A percentile compares a stretch with the other conserved stretches of the same genome.
Conservation (phyloP, 2,329 filamentous ascomycete species). For the Colletotrichum chlorophyti region DNA sequence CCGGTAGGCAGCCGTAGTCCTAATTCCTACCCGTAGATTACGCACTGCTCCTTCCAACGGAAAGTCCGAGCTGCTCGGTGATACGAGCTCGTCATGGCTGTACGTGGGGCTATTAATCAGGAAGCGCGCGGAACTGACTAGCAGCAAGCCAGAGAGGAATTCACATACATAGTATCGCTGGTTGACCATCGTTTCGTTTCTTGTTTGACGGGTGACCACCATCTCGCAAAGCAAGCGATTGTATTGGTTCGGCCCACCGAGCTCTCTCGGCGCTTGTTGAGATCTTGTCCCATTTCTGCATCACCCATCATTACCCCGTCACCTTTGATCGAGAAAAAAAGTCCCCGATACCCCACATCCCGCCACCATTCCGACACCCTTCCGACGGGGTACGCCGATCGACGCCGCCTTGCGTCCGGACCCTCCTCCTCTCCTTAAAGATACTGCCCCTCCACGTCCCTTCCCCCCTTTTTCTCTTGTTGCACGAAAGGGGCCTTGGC, state of each 20-base stretch:
- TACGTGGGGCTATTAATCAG: conserved; percentile 1
- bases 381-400: conserved; percentile 21
- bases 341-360: conserved; percentile 20
- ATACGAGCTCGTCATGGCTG: conserved; percentile 1
- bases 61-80: conserved; percentile 22
- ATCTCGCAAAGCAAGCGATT: conserved; percentile 16
- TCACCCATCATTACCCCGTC: neutral
- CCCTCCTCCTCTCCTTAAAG: neutral
- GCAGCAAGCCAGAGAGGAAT: neutral
- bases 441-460: neutral
- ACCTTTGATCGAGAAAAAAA: neutral
- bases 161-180: neutral
- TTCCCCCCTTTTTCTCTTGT: neutral
- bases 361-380: conserved; percentile 17
- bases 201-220: neutral
- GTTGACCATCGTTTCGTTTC: neutral
- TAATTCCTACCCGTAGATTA: neutral
- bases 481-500: neutral
- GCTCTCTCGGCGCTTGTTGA: neutral
- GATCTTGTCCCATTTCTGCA: neutral
- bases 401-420: neutral
- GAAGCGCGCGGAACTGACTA: conserved; percentile 17
- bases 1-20: neutral
- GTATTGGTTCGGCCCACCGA: conserved; percentile 12
- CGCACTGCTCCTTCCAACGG: neutral